Evolutionary conservation across 257 asterid species (phyloP), one percentile per base, ranked within the genome.

Genomic region (Penstemon barbatus): DNA sequence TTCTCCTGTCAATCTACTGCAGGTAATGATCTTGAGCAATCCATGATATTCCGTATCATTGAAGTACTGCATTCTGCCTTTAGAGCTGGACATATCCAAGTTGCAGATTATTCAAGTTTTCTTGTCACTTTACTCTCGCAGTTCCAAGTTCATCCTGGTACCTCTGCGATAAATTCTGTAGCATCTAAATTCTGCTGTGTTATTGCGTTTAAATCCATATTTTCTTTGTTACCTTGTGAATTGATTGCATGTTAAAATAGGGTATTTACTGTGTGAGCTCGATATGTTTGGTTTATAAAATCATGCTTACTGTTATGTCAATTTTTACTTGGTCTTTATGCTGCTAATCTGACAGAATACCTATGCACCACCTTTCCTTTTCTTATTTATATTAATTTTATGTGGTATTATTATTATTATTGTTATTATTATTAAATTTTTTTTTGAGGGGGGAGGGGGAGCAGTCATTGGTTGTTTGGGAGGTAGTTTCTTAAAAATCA

Each of bases 41-140:
- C 25, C 68, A 43, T 81, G 70, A 77, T 83, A 54, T 70, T 77
- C 55, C 95, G 95, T 18, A 80, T 90, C 54, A 57, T 88, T 61
- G 96, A 93, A 76, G 84, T 93, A 77, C 78, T 93, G 71, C 87
- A 86, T 68, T 84, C 91, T 57, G 85, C 89, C 50, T 91, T 79
- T 71, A 86, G 75, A 81, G 89, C 86, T 67, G 96, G 99, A 57
- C 96, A 84, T 74, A 82, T 93, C 78, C 76, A 68, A 74, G 72
- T 77, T 75, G 88, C 88, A 49, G 96, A 90, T 74, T 87, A 90
- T 74, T 75, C 82, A 68, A 89, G 99, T 83, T 85, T 93, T 82
- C 85, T 76, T 61, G 69, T 88, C 78, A 90, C 99, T 48, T 72
- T 93, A 71, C 88, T 93, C 69, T 81, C 95, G 36, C 92, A 68